Conservation (phyloP, 352 stramenopile genomes). For the Pythium volutum region DNA sequence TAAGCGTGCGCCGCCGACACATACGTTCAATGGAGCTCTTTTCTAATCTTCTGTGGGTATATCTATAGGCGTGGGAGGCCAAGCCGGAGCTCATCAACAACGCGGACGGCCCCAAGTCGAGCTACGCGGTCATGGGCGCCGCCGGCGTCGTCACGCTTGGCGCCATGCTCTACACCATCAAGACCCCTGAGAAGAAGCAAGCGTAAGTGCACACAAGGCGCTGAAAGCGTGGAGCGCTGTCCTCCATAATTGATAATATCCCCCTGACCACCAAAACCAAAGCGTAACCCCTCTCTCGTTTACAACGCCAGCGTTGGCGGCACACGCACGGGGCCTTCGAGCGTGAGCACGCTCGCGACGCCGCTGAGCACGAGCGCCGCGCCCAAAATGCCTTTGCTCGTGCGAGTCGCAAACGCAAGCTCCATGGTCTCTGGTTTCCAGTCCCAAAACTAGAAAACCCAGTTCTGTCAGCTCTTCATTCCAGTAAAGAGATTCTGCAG, state of each 20-base stretch:
- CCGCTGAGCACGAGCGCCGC: constrained; percentile 39
- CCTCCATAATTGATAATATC: constrained; percentile 15
- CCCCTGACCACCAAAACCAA: background rate
- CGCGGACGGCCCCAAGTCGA: constrained; percentile 44
- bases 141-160: constrained; percentile 38
- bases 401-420: constrained; percentile 44
- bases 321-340: constrained; percentile 7
- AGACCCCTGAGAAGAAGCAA: constrained; percentile 20
- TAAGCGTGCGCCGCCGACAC: constrained; percentile 7
- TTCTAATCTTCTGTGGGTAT: background rate
- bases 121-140: constrained; percentile 57
- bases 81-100: constrained; percentile 89
- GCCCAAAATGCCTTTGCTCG: constrained; percentile 53
- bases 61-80: constrained; percentile 89
- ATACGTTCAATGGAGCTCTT: background rate
- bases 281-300: too few species aligned
- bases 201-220: background rate
- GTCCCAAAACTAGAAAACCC: constrained; percentile 93
- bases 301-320: background rate
- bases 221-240: background rate
- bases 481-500: too few species aligned
- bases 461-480: too few species aligned
- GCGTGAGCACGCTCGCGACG: constrained; percentile 8
- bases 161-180: constrained; percentile 17
- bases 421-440: constrained; percentile 87